Base-by-base conservation (phyloP, 176 grass and related monocot genomes). In the Rhynchospora breviuscula region DNA sequence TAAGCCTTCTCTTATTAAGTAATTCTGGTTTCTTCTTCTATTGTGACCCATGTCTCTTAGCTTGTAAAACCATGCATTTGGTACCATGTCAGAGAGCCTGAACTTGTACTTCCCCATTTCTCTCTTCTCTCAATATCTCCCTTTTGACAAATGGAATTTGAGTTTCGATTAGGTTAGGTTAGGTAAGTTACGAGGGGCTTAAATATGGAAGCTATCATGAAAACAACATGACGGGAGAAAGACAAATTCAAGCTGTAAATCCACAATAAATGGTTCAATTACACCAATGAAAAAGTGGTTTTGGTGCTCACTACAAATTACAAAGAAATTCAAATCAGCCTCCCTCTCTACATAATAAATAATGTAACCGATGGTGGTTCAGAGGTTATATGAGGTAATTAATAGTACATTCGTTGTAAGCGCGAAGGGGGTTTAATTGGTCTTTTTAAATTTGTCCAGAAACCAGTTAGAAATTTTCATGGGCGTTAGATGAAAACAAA, bases 1-100 rank as follows among this genome's bases (percentile, higher is more conserved):
- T 15, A 22, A 66, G 7, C 4, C 23, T 62, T 61, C 31, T 60
- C 22, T 70, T 19, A 29, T 62, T 57, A 54, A 44, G 48, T 47
- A 63, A 25, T 61, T 60, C 25, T 66, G 79, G 43, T 67, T 79
- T 78, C 63, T 79, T 10, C 17, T 46, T 79, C 87, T 83, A 8
- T 52, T 84, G 43, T 59, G 82, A 68, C 92, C 85, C 89, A 91
- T 93, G 83, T 90, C 91, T 6, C 88, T 92, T 23, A 98, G 84
- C 90, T 93, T 98, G 84, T 95, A 95, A 86, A 98, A 95, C 96
- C 96, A 98, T 29, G 89, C 91, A 88, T 98, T 95, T 7, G 96
- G 96, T 57, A 98, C 88, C 91, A 98, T 98, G 88, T 98, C 96
- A 33, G 93, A 95, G 17, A 98, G 43, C 65, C 88, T 87, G 85